Percentiles rank a stretch among this genome's conserved stretches.
These are phyloP conservation scores for Leptodontidium sp. DNA, from an alignment of 2,329 filamentous ascomycete genomes.

Conservation along the genomic window DNA sequence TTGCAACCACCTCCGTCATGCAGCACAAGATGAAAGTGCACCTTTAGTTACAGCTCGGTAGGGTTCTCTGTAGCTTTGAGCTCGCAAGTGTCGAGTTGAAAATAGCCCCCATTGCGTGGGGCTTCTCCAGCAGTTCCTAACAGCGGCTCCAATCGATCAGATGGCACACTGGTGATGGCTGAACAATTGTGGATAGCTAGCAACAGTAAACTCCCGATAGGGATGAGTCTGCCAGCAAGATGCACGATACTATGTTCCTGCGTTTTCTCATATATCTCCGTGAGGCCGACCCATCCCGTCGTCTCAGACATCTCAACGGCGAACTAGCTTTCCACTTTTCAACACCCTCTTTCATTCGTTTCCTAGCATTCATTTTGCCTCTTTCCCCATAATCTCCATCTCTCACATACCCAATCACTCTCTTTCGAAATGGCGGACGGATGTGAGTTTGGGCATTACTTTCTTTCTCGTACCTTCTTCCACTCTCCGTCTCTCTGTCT, in stretches of 20 bases:
- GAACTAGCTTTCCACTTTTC: constrained; percentile 32
- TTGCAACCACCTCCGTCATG: constrained; percentile 35
- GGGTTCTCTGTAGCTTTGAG: constrained; percentile 43
- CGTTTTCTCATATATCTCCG: constrained; percentile 40
- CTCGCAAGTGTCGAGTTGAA: constrained; percentile 36
- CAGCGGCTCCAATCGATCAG: constrained; percentile 29
- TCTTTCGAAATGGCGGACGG: constrained; percentile 45
- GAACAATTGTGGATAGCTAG: constrained; percentile 41
- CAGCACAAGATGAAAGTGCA: constrained; percentile 22
- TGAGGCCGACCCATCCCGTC: constrained; percentile 32
- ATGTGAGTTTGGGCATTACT: constrained; percentile 42
- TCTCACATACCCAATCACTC: constrained; percentile 26
- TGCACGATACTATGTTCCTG: constrained; percentile 28
- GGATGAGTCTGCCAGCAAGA: constrained; percentile 23
- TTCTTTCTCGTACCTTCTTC: constrained; percentile 29
- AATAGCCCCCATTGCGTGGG: constrained; percentile 36
- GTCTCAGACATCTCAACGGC: constrained; percentile 33
- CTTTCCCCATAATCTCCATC: constrained; percentile 11
- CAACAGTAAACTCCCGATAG: constrained; percentile 33
- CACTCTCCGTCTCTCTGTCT: constrained; percentile 22
- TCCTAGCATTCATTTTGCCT: constrained; percentile 16
- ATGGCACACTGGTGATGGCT: constrained; percentile 34
- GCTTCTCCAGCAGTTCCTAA: constrained; percentile 30
- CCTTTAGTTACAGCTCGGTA: constrained; percentile 41
- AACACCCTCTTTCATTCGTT: constrained; percentile 31